Conservation (phyloP, 257 asterid species). For the Nicotiana knightiana region DNA sequence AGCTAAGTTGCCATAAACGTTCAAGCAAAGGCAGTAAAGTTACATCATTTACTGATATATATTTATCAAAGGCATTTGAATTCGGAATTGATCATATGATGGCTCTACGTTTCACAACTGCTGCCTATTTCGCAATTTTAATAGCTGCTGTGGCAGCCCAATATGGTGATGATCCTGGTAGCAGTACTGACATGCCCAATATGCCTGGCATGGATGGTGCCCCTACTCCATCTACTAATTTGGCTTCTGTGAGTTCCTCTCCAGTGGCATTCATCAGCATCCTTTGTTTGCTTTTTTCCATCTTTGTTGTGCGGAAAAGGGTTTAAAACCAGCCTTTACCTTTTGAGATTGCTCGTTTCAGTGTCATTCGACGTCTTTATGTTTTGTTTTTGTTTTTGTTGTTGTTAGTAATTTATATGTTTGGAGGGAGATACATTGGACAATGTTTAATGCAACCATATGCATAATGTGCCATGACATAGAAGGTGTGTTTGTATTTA, state of each 20-base stretch:
- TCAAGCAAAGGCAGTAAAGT: neutral
- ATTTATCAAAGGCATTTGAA: neutral
- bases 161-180: constrained; percentile 1
- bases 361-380: too few species aligned
- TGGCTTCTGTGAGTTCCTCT: neutral
- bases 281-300: neutral
- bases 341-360: too few species aligned
- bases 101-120: neutral
- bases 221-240: neutral
- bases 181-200: neutral
- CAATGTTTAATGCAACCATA: neutral
- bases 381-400: too few species aligned
- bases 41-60: neutral
- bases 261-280: neutral
- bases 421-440: neutral
- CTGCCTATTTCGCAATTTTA: neutral
- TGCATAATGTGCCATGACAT: neutral
- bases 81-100: neutral
- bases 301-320: neutral
- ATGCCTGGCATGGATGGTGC: constrained; percentile 8
- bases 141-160: constrained; percentile 3
- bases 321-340: neutral
- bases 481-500: neutral
- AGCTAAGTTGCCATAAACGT: neutral
- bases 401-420: neutral